A percentile compares a stretch with the other conserved stretches of the same genome.
Conservation (phyloP, 164 flowering plant genomes). For the Dillenia turbinata region DNA sequence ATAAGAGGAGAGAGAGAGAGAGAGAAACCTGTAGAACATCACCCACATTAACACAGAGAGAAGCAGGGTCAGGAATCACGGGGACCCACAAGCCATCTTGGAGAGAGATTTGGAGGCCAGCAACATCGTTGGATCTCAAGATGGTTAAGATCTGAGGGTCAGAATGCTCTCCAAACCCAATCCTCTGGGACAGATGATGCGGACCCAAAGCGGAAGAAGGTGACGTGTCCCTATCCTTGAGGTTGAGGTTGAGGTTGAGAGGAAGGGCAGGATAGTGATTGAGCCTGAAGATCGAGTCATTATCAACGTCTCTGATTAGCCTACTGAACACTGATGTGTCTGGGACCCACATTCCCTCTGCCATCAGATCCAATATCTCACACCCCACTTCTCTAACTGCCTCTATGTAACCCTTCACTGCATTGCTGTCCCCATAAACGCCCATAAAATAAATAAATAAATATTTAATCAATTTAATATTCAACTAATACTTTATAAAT, state of each 20-base stretch:
- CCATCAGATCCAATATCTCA: slow-evolving; percentile 46
- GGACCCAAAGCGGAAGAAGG: slow-evolving; percentile 2
- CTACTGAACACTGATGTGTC: slow-evolving; percentile 34
- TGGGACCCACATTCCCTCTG: slow-evolving; percentile 41
- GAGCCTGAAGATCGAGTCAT: slow-evolving; percentile 48
- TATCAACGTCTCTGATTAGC: slow-evolving; percentile 37
- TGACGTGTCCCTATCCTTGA: slow-evolving; percentile 1
- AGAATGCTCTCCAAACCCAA: slow-evolving; percentile 72
- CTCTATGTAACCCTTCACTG: slow-evolving; percentile 31
- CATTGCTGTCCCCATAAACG: slow-evolving; percentile 24
- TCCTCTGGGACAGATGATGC: neutral
- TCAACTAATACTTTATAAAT: too few relatives aligned
- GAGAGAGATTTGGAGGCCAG: slow-evolving; percentile 49
- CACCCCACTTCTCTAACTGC: slow-evolving; percentile 36
- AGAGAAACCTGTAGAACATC: slow-evolving; percentile 54
- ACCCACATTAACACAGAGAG: slow-evolving; percentile 62
- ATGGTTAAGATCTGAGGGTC: slow-evolving; percentile 72
- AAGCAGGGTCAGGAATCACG: slow-evolving; percentile 48
- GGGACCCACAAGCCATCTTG: slow-evolving; percentile 58
- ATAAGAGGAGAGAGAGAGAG: neutral
- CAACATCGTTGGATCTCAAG: slow-evolving; percentile 58
- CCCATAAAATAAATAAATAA: neutral
- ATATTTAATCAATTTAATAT: too few relatives aligned
- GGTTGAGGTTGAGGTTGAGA: neutral
- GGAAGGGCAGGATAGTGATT: slow-evolving; percentile 43